Evolutionary conservation across 495 filamentous ascomycete species (phyloP).

Genomic region (Talaromyces trachyspermus): DNA sequence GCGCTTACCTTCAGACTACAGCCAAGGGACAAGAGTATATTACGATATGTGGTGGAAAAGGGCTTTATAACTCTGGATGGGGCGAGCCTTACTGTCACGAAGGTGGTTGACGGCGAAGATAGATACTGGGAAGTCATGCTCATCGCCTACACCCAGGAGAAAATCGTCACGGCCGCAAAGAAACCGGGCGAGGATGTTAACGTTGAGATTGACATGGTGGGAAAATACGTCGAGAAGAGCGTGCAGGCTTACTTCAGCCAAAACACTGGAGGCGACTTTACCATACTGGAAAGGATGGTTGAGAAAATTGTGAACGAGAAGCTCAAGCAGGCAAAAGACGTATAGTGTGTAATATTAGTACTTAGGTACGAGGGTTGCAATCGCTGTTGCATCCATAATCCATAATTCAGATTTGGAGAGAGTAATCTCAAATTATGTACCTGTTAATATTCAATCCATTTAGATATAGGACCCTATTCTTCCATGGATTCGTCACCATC

Average conservation of each 20-base stretch:
- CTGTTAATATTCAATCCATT: no score
- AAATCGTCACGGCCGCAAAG: conserved; percentile 78
- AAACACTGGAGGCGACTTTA: conserved; percentile 43
- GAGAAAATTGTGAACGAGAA: conserved; percentile 67
- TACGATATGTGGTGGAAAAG: conserved; percentile 91
- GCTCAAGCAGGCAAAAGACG: conserved; percentile 39
- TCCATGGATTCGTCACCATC: conserved; percentile 10
- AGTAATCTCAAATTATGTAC: no score
- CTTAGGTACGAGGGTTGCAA: no score
- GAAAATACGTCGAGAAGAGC: conserved; percentile 98
- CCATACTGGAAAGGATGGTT: conserved; percentile 79
- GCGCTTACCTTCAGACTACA: conserved; percentile 76
- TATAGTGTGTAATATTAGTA: no score
- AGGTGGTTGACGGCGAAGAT: conserved; percentile 61
- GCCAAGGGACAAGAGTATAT: conserved; percentile 56
- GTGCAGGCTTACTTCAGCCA: conserved; percentile 52
- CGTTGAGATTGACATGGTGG: conserved; percentile 96
- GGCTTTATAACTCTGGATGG: conserved; percentile 94
- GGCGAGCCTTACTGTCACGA: conserved; percentile 88
- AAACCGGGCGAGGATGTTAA: conserved; percentile 81
- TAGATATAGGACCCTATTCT: conserved; percentile 5
- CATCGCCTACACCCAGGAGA: conserved; percentile 95
- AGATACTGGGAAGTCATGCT: conserved; percentile 98
- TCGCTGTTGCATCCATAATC: no score
- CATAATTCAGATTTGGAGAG: no score